phyloP scores from a whole-genome alignment of 1,284 basidiomycete genomes.

The Amylostereum areolatum region DNA sequence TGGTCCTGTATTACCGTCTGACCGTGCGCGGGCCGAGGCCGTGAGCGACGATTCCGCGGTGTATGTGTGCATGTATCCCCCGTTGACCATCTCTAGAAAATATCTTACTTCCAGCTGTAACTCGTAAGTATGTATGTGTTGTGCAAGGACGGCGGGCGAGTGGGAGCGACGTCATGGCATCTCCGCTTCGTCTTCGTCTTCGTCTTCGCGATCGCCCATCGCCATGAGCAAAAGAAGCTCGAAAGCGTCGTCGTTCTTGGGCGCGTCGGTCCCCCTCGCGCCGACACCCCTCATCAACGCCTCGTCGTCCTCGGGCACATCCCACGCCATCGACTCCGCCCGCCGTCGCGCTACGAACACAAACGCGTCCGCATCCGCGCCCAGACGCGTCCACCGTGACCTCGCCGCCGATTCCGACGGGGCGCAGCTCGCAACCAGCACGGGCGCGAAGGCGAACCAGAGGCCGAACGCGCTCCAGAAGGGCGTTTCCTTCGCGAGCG shows the following conservation, averaged over 20 bases:
- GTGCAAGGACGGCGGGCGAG: too few relatives aligned
- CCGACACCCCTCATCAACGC: constrained; percentile 53
- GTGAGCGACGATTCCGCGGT: too few relatives aligned
- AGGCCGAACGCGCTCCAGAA: constrained; percentile 82
- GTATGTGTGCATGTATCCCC: too few relatives aligned
- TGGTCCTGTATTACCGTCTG: constrained; percentile 36
- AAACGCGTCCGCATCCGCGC: constrained; percentile 42
- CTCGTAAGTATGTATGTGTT: too few relatives aligned
- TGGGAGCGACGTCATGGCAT: too few relatives aligned
- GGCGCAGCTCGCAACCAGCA: constrained; percentile 30
- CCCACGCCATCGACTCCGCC: constrained; percentile 50
- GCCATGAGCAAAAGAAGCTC: constrained; percentile 60
- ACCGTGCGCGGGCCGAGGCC: not conserved
- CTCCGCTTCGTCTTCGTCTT: too few relatives aligned
- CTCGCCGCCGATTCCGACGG: not conserved
- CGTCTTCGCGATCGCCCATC: too few relatives aligned
- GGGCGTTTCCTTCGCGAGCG: constrained; percentile 66
- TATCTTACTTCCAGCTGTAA: too few relatives aligned
- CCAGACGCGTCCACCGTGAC: constrained; percentile 19
- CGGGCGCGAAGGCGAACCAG: constrained; percentile 72
- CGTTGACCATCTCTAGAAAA: too few relatives aligned
- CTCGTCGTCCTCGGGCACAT: constrained; percentile 42
- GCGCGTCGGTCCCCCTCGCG: constrained; percentile 31
- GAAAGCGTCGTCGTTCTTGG: constrained; percentile 62
- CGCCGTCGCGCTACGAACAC: constrained; percentile 57